These are phyloP conservation scores for Trametes versicolor DNA, from an alignment of 1,284 basidiomycete genomes.

Conservation along the genomic window DNA sequence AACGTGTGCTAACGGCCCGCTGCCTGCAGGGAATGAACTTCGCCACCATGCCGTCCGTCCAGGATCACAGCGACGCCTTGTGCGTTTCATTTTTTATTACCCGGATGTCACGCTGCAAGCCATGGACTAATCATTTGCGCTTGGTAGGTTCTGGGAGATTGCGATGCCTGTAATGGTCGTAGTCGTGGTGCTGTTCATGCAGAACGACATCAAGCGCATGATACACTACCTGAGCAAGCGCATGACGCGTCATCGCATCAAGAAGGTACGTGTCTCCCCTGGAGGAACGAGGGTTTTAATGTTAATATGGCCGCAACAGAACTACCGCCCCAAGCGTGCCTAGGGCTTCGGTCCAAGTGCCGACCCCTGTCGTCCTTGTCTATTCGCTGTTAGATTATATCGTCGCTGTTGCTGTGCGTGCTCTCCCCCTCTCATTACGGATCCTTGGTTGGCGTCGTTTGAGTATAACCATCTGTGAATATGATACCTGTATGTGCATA, in stretches of 20 bases:
- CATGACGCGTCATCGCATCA: conserved; percentile 39
- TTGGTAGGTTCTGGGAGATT: conserved; percentile 72
- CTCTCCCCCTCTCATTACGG: conserved; percentile 3
- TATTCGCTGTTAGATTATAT: not conserved
- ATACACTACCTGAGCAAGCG: conserved; percentile 57
- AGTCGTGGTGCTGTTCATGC: conserved; percentile 64
- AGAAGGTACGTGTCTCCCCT: conserved; percentile 40
- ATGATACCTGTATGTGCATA: not conserved
- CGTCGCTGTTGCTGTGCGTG: conserved; percentile 15
- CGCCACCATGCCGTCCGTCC: conserved; percentile 58
- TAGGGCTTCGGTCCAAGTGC: not conserved
- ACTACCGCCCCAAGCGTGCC: not conserved
- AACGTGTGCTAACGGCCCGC: conserved; percentile 8
- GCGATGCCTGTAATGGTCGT: conserved; percentile 68
- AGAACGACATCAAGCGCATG: conserved; percentile 58
- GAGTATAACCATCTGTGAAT: not conserved
- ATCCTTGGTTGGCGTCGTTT: conserved; percentile 9
- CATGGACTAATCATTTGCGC: conserved; percentile 7
- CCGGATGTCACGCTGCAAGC: not conserved
- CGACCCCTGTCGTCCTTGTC: not conserved
- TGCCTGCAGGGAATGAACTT: conserved; percentile 74
- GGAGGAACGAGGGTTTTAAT: not conserved
- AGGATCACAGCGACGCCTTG: conserved; percentile 60
- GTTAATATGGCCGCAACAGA: not conserved
- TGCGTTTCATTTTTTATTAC: conserved; percentile 43